Evolutionary conservation across 2,329 filamentous ascomycete species (phyloP).

Genomic region (Hypomyces rosellus): DNA sequence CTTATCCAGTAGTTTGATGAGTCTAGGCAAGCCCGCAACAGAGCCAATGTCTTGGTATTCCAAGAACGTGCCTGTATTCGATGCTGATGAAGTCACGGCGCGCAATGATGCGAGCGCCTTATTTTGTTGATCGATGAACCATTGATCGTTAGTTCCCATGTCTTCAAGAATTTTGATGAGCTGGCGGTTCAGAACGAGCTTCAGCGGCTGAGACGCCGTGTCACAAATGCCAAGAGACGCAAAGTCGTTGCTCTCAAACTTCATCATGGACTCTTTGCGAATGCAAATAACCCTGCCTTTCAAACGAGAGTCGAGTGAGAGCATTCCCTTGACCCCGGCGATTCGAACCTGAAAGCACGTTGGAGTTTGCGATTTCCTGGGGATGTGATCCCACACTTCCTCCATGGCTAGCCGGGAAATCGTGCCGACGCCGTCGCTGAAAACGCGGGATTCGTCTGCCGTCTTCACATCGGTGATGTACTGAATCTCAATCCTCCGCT

Average conservation of each 20-base stretch:
- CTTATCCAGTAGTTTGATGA: conserved; percentile 54
- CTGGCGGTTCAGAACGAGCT: conserved; percentile 68
- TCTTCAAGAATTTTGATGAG: conserved; percentile 85
- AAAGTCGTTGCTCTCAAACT: conserved; percentile 56
- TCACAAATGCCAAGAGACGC: conserved; percentile 66
- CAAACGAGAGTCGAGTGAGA: conserved; percentile 60
- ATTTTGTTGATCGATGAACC: conserved; percentile 60
- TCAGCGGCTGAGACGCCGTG: conserved; percentile 58
- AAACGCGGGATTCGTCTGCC: conserved; percentile 46
- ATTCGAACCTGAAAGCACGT: conserved; percentile 71
- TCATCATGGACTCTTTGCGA: conserved; percentile 67
- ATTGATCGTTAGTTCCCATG: conserved; percentile 50
- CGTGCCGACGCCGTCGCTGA: conserved; percentile 75
- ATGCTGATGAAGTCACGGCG: conserved; percentile 47
- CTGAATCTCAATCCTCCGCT: conserved; percentile 26
- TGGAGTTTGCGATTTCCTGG: conserved; percentile 41
- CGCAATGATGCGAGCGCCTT: conserved; percentile 56
- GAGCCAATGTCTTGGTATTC: conserved; percentile 55
- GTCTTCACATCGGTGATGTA: conserved; percentile 48
- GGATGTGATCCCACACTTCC: conserved; percentile 52
- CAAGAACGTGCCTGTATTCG: conserved; percentile 62
- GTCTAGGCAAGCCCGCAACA: conserved; percentile 50
- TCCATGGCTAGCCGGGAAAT: conserved; percentile 56
- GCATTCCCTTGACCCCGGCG: conserved; percentile 71
- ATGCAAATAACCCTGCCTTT: conserved; percentile 53